Evolutionary conservation across 495 filamentous ascomycete species (phyloP).

Genomic region (Aspergillus leporis): DNA sequence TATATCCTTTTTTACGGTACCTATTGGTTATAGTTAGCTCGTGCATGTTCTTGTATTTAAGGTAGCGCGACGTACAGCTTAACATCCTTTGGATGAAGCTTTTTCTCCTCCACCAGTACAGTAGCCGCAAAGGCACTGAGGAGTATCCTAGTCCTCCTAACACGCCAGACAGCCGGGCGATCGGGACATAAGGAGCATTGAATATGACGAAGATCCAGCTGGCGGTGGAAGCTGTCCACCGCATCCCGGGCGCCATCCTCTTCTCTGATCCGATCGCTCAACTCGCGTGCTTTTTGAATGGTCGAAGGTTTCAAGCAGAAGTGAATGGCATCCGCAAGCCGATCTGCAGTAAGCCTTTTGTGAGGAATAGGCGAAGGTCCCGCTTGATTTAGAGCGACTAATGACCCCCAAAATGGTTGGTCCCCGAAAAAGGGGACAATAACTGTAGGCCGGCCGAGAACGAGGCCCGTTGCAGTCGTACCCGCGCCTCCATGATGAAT

Average conservation of each 20-base stretch:
- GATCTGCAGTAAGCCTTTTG: conserved; percentile 63
- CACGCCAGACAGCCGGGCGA: conserved; percentile 62
- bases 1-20: conserved; percentile 58
- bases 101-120: conserved; percentile 52
- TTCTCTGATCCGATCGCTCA: conserved; percentile 59
- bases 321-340: conserved; percentile 61
- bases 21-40: conserved; percentile 28
- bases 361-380: conserved; percentile 72
- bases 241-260: conserved; percentile 53
- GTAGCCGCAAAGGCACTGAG: conserved; percentile 63
- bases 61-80: conserved; percentile 52
- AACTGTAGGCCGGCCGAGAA: conserved; percentile 67
- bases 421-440: conserved; percentile 87
- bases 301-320: conserved; percentile 51
- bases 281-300: conserved; percentile 51
- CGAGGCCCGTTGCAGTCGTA: conserved; percentile 75
- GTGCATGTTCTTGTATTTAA: not conserved
- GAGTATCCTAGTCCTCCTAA: conserved; percentile 56
- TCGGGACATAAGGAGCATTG: conserved; percentile 59
- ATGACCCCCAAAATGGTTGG: conserved; percentile 80
- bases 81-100: conserved; percentile 58
- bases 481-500: conserved; percentile 84
- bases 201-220: conserved; percentile 54
- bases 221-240: conserved; percentile 55
- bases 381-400: conserved; percentile 70